Conservation (phyloP, 1,284 basidiomycete species). For the Tilletiopsis washingtonensis region DNA sequence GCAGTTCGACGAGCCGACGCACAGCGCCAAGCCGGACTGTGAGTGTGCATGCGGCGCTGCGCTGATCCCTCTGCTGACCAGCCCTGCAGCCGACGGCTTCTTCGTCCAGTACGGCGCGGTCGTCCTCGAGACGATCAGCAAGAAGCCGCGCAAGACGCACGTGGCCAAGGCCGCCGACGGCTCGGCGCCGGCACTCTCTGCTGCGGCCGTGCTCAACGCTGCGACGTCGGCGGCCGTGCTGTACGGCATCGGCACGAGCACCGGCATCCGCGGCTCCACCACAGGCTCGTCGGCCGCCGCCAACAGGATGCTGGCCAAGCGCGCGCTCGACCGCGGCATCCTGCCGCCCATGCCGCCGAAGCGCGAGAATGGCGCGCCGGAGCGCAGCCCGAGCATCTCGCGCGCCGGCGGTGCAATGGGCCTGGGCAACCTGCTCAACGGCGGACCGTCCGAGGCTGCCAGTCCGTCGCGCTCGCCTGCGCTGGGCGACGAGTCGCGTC, state of each 20-base stretch:
- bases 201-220: neutral
- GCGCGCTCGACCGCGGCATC: neutral
- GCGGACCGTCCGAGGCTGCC: neutral
- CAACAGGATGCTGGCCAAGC: constrained; percentile 1
- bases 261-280: neutral
- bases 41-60: no score
- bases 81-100: constrained; percentile 77
- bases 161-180: constrained; percentile 1
- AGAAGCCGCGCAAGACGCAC: constrained; percentile 5
- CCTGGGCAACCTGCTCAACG: neutral
- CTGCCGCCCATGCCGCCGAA: neutral
- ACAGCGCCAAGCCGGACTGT: constrained; percentile 75
- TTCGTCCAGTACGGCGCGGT: constrained; percentile 58
- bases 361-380: neutral
- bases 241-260: neutral
- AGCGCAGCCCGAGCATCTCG: neutral
- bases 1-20: constrained; percentile 77
- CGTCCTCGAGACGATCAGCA: constrained; percentile 33
- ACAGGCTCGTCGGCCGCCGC: neutral
- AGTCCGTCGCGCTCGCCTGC: neutral
- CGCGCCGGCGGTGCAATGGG: neutral
- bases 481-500: neutral
- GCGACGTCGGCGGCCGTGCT: neutral
- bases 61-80: no score
- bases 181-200: no score